Percentiles rank a stretch among this genome's conserved stretches.
phyloP scores from a whole-genome alignment of 495 filamentous ascomycete species.

The Neurospora sp. region DNA sequence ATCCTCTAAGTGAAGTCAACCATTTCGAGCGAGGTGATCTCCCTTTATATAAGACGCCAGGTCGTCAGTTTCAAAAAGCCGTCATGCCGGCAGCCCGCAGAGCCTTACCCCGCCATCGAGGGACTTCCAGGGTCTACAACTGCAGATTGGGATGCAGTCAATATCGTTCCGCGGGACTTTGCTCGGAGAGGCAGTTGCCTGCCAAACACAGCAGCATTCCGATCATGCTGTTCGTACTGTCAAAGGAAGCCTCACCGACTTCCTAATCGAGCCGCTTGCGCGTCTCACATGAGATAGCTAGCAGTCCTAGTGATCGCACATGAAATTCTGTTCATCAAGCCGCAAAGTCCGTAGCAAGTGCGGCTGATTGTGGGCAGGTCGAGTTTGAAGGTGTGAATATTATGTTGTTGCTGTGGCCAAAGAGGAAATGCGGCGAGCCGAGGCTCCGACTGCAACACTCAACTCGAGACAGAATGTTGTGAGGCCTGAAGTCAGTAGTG shows the following conservation, averaged over 20 bases:
- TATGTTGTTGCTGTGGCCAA: neutral
- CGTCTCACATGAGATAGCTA: neutral
- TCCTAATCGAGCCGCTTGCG: neutral
- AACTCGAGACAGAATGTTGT: neutral
- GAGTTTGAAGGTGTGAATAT: neutral
- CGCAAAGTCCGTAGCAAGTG: neutral
- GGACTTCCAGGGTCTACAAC: neutral
- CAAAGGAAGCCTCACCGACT: neutral
- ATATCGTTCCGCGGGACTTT: neutral
- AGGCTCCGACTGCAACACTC: neutral
- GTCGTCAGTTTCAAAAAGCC: neutral
- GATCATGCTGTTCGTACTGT: neutral
- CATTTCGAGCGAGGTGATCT: neutral
- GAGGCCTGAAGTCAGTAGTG: neutral
- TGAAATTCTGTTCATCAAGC: neutral
- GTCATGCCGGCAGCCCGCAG: neutral
- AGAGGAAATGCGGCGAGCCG: neutral
- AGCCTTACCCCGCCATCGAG: neutral
- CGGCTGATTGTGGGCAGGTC: neutral
- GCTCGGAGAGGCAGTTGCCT: neutral
- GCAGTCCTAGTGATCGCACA: neutral
- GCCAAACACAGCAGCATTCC: neutral
- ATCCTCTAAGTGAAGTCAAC: neutral
- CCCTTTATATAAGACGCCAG: neutral
- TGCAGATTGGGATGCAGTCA: neutral